Percentiles rank a stretch among this genome's conserved stretches.
Conservation (phyloP, 805 yeast genomes). For the Ogataea methylovora region DNA sequence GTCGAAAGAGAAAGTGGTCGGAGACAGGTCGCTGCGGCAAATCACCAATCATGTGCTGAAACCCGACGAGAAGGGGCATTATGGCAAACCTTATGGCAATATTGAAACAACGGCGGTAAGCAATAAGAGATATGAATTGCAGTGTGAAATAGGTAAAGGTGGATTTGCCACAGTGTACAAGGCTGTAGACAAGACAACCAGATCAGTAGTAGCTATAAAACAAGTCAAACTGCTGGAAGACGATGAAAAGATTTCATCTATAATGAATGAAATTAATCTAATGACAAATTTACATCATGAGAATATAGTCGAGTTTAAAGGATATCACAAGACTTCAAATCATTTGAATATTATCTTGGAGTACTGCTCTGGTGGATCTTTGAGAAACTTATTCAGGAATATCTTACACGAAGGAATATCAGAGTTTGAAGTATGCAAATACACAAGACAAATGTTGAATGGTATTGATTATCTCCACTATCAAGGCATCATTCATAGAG, state of each 20-base stretch:
- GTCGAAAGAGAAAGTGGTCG: too few species aligned
- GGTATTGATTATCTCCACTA: constrained; percentile 61
- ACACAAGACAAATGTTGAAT: constrained; percentile 44
- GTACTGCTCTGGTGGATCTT: constrained; percentile 58
- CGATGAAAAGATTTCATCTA: constrained; percentile 33
- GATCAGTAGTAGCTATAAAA: constrained; percentile 71
- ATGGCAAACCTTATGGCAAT: too few species aligned
- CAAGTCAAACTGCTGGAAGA: constrained; percentile 45
- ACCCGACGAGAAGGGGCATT: too few species aligned
- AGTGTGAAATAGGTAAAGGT: constrained; percentile 75
- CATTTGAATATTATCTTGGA: constrained; percentile 57
- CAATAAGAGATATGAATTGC: constrained; percentile 38
- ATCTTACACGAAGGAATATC: constrained; percentile 42
- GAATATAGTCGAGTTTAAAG: constrained; percentile 62
- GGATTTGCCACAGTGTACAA: constrained; percentile 84
- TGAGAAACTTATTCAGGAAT: constrained; percentile 46
- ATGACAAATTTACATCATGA: constrained; percentile 58
- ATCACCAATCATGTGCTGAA: too few species aligned
- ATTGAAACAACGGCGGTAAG: too few species aligned
- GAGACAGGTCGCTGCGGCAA: too few species aligned
- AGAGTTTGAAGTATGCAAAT: constrained; percentile 43
- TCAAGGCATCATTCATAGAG: constrained; percentile 74
- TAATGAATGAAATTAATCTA: constrained; percentile 63
- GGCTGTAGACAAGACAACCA: constrained; percentile 33
- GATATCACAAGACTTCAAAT: constrained; percentile 48